Base-by-base conservation (phyloP, 495 filamentous ascomycete species). In the Tuber brumale region DNA sequence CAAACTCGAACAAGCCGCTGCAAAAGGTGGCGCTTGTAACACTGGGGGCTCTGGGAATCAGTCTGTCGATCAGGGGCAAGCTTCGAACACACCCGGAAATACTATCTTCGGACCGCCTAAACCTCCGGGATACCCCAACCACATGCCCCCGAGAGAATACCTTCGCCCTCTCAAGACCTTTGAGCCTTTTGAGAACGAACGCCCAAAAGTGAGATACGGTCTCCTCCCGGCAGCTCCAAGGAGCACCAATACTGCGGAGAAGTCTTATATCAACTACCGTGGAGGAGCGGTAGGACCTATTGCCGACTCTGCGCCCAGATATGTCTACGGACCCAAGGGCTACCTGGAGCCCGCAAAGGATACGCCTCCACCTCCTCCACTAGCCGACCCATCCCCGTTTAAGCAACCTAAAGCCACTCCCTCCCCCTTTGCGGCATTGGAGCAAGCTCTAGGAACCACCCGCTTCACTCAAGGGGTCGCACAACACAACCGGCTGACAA, bases 191-290 rank as follows among this genome's bases (percentile, higher is more conserved):
- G 27, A 66, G 57, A 35, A 66, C 35, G 57, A 66, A 3, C 5
- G 6, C 3, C 57, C 27, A 35, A 35, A 16, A 0, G 57, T 35
- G 27, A 66, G 57, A 35, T 66, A 66, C 14, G 57, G 57, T 18
- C 57, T 66, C 57, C 57, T 66, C 57, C 57, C 57, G 57, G n/a
- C 57, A 35, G 35, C 35, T 66, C 57, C 57, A 14, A 66, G 57
- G 57, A 66, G 57, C 57, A 7, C 14, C 57, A 66, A 66, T 66
- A 66, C 57, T 35, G 57, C 16, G 4, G 57, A 66, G 27, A 66
- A 66, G 27, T 19, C 57, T 31, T 66, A 66, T 66, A 66, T 66
- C 57, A 66, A 35, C 27, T 31, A 66, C 35, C 57, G 57, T 18
- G 57, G 57, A 35, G 57, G 27, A 19, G 57, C 57, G 3, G 57